These are phyloP conservation scores for Chaetomium olivaceum DNA, from an alignment of 2,329 filamentous ascomycete genomes.

Conservation along the genomic window DNA sequence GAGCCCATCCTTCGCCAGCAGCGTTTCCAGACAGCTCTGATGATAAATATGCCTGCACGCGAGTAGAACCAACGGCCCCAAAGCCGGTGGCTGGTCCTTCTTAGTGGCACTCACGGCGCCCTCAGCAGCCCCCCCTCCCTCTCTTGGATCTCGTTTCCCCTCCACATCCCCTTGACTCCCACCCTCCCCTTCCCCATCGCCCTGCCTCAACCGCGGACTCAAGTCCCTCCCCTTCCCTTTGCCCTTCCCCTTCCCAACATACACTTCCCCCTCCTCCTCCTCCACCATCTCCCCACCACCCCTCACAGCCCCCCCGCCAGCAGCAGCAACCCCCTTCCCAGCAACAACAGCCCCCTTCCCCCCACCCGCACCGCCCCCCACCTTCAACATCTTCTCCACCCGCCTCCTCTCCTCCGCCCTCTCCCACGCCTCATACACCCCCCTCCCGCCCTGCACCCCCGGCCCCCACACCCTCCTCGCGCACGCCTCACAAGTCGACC, in stretches of 20 bases:
- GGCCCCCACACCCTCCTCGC: slow-evolving; percentile 84
- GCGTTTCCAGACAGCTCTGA: slow-evolving; percentile 65
- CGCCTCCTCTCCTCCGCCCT: slow-evolving; percentile 49
- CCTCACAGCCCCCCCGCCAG: slow-evolving; percentile 30
- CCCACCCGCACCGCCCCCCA: slow-evolving; percentile 16
- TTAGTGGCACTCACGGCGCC: slow-evolving; percentile 38
- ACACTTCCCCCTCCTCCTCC: slow-evolving; percentile 25
- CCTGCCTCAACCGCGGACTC: slow-evolving; percentile 28
- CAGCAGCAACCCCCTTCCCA: background rate
- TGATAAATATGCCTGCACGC: slow-evolving; percentile 73
- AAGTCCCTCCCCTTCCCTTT: slow-evolving; percentile 56
- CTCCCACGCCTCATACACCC: slow-evolving; percentile 79
- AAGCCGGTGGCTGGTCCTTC: slow-evolving; percentile 49
- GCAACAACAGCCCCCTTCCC: slow-evolving; percentile 35
- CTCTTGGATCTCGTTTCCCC: slow-evolving; percentile 40
- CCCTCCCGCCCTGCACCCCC: slow-evolving; percentile 66
- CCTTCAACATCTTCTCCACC: slow-evolving; percentile 41
- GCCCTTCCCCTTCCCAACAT: slow-evolving; percentile 47
- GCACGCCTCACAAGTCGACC: slow-evolving; percentile 86
- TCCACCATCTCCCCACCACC: slow-evolving; percentile 33
- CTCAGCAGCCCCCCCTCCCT: slow-evolving; percentile 38
- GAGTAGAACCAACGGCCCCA: slow-evolving; percentile 66
- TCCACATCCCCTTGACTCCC: slow-evolving; percentile 41
- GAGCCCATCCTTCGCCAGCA: slow-evolving; percentile 53
- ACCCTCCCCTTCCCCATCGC: slow-evolving; percentile 44